Conservation (phyloP, 176 grass and related monocot genomes). For the Carex kokanica region DNA sequence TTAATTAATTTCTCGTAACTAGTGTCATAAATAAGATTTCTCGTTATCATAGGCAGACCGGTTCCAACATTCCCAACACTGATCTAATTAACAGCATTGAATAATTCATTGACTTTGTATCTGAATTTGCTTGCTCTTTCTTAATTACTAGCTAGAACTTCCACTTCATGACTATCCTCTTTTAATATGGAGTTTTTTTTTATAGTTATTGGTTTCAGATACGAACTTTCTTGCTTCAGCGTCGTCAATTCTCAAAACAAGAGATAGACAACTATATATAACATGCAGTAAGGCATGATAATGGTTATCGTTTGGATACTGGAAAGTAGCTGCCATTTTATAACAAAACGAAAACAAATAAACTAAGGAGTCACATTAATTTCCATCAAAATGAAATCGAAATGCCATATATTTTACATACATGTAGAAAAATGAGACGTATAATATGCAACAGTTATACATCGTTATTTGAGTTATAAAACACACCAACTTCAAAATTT, state of each 20-base stretch:
- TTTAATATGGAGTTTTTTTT: background rate
- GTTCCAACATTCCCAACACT: conserved; percentile 7
- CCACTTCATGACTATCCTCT: background rate
- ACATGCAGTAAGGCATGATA: background rate
- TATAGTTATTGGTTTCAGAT: background rate
- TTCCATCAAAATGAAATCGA: too few species aligned
- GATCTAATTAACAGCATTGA: background rate
- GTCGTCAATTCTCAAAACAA: background rate
- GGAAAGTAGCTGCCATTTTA: too few species aligned
- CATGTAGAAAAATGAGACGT: too few species aligned
- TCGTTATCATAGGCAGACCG: background rate
- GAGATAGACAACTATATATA: background rate
- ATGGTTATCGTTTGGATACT: too few species aligned
- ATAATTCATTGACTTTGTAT: background rate
- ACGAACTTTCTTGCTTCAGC: background rate
- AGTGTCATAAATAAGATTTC: background rate
- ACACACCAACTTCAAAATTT: too few species aligned
- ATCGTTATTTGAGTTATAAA: background rate
- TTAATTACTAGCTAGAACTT: background rate
- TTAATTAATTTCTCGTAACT: background rate
- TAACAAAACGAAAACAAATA: too few species aligned
- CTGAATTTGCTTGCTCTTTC: background rate
- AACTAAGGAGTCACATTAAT: too few species aligned
- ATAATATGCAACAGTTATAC: too few species aligned
- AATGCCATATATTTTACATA: too few species aligned